These are phyloP conservation scores for Penicillium antarcticum DNA, from an alignment of 495 filamentous ascomycete species.

Conservation along the genomic window DNA sequence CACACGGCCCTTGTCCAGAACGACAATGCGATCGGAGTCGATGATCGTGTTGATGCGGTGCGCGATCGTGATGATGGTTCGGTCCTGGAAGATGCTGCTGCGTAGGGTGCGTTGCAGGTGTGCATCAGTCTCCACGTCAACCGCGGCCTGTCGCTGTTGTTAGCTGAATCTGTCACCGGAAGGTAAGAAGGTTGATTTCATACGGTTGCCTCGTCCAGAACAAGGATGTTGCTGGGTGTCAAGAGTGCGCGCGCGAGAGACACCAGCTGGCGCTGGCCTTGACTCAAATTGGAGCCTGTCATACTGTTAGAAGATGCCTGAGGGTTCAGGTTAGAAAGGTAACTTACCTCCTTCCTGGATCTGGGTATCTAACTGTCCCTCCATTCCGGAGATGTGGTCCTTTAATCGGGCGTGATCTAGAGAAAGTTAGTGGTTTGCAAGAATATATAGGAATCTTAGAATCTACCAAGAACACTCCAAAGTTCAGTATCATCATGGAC, in stretches of 20 bases:
- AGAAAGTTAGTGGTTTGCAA: constrained; percentile 12
- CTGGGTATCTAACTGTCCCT: constrained; percentile 81
- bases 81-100: constrained; percentile 68
- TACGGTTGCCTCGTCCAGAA: constrained; percentile 93
- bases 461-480: constrained; percentile 91
- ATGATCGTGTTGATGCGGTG: constrained; percentile 97
- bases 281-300: constrained; percentile 57
- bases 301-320: constrained; percentile 1
- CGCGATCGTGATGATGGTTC: constrained; percentile 97
- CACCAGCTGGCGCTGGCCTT: constrained; percentile 80
- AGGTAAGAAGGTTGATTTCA: constrained; percentile 9
- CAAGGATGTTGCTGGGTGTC: constrained; percentile 93
- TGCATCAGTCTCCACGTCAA: constrained; percentile 92
- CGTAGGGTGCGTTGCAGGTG: constrained; percentile 62
- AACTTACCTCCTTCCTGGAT: constrained; percentile 90
- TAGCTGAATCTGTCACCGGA: constrained; percentile 6
- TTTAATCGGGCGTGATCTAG: constrained; percentile 90
- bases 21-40: constrained; percentile 86
- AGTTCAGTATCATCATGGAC: constrained; percentile 97
- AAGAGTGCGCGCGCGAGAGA: constrained; percentile 90
- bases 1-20: constrained; percentile 69
- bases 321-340: constrained; percentile 1
- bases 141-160: constrained; percentile 60
- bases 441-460: constrained; percentile 5
- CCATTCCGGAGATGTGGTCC: constrained; percentile 85